Percentiles rank a stretch among this genome's conserved stretches.
Evolutionary conservation across 164 flowering plant genomes (phyloP).

Genomic region (Sedum album): DNA sequence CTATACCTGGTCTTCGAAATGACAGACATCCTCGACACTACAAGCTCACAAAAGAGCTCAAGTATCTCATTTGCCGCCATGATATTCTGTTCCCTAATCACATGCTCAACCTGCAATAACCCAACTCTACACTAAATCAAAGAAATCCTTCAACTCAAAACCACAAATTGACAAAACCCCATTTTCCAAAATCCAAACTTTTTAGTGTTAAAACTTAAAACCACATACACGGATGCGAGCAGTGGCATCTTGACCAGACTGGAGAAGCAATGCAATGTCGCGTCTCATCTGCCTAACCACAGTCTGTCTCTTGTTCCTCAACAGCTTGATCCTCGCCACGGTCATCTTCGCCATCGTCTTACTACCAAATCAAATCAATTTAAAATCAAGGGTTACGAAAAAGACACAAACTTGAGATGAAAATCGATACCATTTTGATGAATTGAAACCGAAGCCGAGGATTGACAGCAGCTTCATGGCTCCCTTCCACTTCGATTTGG

Average conservation of each 20-base stretch:
- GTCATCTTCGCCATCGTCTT: slow-evolving; percentile 88
- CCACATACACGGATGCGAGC: slow-evolving; percentile 78
- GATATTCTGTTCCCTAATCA: slow-evolving; percentile 88
- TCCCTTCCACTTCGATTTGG: slow-evolving; percentile 25
- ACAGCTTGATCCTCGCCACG: slow-evolving; percentile 82
- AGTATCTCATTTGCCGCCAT: slow-evolving; percentile 90
- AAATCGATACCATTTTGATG: slow-evolving; percentile 71
- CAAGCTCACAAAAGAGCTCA: slow-evolving; percentile 87
- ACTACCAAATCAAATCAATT: slow-evolving; percentile 23
- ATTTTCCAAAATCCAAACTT: too few relatives aligned
- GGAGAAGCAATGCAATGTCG: slow-evolving; percentile 82
- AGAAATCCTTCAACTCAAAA: background rate
- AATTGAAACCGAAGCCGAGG: slow-evolving; percentile 53
- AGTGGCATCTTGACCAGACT: slow-evolving; percentile 80
- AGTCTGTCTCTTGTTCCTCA: slow-evolving; percentile 83
- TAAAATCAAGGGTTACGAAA: background rate
- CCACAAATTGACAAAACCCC: background rate
- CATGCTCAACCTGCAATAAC: slow-evolving; percentile 82
- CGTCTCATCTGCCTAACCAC: slow-evolving; percentile 89
- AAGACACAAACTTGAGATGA: background rate
- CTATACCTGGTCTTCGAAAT: slow-evolving; percentile 70
- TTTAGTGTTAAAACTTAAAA: too few relatives aligned
- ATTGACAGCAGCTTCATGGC: slow-evolving; percentile 37
- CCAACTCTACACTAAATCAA: background rate
- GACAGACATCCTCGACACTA: slow-evolving; percentile 67